Percentiles rank a stretch among this genome's conserved stretches.
Conservation (phyloP, 2,329 filamentous ascomycete species). For the Stenocarpella maydis region DNA sequence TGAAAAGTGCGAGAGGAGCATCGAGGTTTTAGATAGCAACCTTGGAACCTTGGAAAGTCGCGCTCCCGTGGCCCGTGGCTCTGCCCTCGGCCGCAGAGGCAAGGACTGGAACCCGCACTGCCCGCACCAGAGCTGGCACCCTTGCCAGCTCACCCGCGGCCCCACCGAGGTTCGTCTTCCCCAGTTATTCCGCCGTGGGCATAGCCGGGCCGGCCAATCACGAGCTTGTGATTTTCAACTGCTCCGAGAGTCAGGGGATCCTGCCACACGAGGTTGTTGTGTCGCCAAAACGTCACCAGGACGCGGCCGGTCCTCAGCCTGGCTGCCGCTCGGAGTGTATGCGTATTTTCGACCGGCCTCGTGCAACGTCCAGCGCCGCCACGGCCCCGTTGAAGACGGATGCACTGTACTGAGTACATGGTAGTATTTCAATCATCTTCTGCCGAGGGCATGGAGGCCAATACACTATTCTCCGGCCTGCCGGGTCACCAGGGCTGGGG, state of each 20-base stretch:
- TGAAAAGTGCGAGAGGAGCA: constrained; percentile 33
- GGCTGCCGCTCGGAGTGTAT: constrained; percentile 19
- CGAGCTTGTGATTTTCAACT: constrained; percentile 29
- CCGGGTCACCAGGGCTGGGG: neutral
- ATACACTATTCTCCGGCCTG: neutral
- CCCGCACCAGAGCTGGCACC: constrained; percentile 28
- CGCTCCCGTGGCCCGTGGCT: constrained; percentile 28
- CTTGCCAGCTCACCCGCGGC: constrained; percentile 25
- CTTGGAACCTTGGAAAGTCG: neutral
- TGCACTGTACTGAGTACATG: neutral
- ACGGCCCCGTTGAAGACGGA: neutral
- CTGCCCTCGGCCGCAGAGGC: constrained; percentile 29
- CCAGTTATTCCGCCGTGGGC: constrained; percentile 27
- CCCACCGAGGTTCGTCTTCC: constrained; percentile 14
- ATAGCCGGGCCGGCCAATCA: constrained; percentile 34
- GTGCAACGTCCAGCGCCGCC: constrained; percentile 7
- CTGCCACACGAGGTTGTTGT: constrained; percentile 11
- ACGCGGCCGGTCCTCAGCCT: constrained; percentile 5
- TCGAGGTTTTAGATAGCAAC: constrained; percentile 36
- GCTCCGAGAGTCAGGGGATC: constrained; percentile 20
- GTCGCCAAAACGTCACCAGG: constrained; percentile 33
- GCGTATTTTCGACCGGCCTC: constrained; percentile 36
- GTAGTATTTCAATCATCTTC: neutral
- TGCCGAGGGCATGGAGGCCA: neutral
- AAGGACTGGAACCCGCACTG: constrained; percentile 28